Evolutionary conservation across 495 filamentous ascomycete species (phyloP), one percentile per base, ranked within the genome.

Genomic region (Saxispiralis lemnorum): DNA sequence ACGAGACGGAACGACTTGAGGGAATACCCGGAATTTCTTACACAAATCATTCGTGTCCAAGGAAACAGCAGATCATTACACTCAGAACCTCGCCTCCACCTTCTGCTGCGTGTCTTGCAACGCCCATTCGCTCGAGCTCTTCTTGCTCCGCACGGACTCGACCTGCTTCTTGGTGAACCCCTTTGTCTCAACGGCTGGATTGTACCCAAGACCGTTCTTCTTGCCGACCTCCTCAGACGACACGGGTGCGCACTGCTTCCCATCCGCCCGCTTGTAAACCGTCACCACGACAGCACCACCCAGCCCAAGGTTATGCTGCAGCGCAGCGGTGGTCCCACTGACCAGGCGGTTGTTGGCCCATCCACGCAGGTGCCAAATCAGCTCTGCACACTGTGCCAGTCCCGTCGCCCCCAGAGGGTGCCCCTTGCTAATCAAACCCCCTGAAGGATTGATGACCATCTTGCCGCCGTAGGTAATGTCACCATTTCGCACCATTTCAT

Each of bases 271-370:
- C 62, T 76, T 76, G 58, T 95, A 95, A 2, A 95, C 78, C 5
- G 84, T 89, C 13, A 88, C 81, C 0, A 97, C 86, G 2, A 76
- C 85, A 1, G 88, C 89, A 44, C 89, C 89, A 1, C 89, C 89
- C 17, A 97, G 65, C 0, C 89, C 89, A 2, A 97, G 65, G 55
- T 97, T 97, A 59, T 97, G 89, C 65, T 95, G 89, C 60, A 97
- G 60, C 35, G 82, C 81, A 34, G 69, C 74, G 38, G 60, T 69
- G 0, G 85, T 84, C 11, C 72, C 71, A 13, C 69, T 62, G 7
- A 85, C 73, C 7, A 74, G 62, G 19, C 89, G 69, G 63, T 97
- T 95, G 55, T 86, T 93, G 10, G 88, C 89, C 87, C 88, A 93
- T 2, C 87, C 89, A 37, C 89, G 67, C 56, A 97, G 66, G 50